Base-by-base conservation (phyloP, 768 basidiomycete genomes). In the Sistotremastrum suecicum region DNA sequence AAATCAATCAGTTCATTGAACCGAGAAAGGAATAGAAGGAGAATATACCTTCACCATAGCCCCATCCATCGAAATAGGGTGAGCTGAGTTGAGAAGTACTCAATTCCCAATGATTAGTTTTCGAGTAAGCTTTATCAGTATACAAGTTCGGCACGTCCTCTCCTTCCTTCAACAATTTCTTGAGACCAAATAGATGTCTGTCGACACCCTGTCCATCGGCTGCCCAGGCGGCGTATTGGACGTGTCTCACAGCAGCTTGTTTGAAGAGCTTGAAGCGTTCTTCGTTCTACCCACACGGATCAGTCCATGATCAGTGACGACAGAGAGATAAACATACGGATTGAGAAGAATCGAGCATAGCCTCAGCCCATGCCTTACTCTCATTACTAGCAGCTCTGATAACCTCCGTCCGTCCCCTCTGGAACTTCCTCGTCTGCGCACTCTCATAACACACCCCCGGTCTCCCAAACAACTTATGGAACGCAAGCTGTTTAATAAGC, bases 141-240 rank as follows among this genome's bases (percentile, higher is more conserved):
- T 87, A 92, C 3, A 95, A 66, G 50, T 63, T 75, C 1, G 87
- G 92, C 34, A 80, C 50, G 34, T 65, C 55, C 62, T 97, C 92
- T 31, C 78, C 85, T 7, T 76, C 74, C 44, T 70, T 66, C 41
- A 97, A 53, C 54, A 86, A 66, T 68, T 80, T 83, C 68, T 86
- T 92, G 54, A 99, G 65, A 5, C 92, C 95, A 61, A 92, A 97
- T 49, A 98, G 66, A 63, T 99, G 95, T 34, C 94, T 72, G 62
- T 98, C 94, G 20, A 99, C 89, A 39, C 92, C 95, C 60, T 86
- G 80, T 1, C 84, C 95, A 50, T 94, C 87, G 2, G 90, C 86
- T 0, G 94, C 92, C 84, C 89, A 92, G 2, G 73, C 68, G 2
- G 83, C 76, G 58, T 97, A 97, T 61, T 84, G 74, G 53, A 86